A percentile compares a stretch with the other conserved stretches of the same genome.
phyloP scores from a whole-genome alignment of 805 yeast genomes.

The Pichia occidentalis region DNA sequence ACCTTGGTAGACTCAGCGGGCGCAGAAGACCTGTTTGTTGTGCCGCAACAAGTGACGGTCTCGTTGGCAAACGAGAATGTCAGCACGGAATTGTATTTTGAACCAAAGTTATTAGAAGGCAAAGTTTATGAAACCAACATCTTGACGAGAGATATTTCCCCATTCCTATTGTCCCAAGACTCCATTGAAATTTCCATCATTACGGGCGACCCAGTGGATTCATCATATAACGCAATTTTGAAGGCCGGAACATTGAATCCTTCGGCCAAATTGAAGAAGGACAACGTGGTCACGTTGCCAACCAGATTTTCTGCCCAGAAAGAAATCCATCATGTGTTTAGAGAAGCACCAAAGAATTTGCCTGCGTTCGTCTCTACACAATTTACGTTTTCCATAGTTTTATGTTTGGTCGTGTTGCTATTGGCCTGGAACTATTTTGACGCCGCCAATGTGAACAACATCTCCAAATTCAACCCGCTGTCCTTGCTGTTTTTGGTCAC shows the following conservation, averaged over 20 bases:
- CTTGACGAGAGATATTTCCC: conserved; percentile 21
- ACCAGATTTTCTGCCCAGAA: conserved; percentile 43
- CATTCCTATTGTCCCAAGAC: conserved; percentile 17
- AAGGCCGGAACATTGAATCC: conserved; percentile 20
- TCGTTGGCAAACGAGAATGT: conserved; percentile 14
- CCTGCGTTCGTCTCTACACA: conserved; percentile 43
- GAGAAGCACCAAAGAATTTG: conserved; percentile 45
- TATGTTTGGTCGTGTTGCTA: conserved; percentile 36
- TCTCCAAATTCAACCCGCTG: conserved; percentile 30
- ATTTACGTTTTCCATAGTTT: conserved; percentile 41
- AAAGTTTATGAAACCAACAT: conserved; percentile 11
- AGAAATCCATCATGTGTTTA: conserved; percentile 61
- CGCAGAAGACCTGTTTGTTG: not conserved
- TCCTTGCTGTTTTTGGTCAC: conserved; percentile 35
- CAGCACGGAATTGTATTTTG: conserved; percentile 17
- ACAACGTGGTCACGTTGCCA: conserved; percentile 17
- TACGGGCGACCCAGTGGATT: conserved; percentile 23
- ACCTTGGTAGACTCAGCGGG: conserved; percentile 11
- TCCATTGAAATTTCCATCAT: conserved; percentile 21
- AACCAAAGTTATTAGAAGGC: conserved; percentile 17
- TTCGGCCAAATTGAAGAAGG: conserved; percentile 12
- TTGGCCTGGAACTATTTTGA: conserved; percentile 37
- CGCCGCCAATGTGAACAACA: conserved; percentile 32
- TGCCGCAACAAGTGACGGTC: conserved; percentile 26
- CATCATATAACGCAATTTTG: conserved; percentile 12